Evolutionary conservation across 441 rosid genomes (phyloP).

Genomic region (Erysimum cheiri): DNA sequence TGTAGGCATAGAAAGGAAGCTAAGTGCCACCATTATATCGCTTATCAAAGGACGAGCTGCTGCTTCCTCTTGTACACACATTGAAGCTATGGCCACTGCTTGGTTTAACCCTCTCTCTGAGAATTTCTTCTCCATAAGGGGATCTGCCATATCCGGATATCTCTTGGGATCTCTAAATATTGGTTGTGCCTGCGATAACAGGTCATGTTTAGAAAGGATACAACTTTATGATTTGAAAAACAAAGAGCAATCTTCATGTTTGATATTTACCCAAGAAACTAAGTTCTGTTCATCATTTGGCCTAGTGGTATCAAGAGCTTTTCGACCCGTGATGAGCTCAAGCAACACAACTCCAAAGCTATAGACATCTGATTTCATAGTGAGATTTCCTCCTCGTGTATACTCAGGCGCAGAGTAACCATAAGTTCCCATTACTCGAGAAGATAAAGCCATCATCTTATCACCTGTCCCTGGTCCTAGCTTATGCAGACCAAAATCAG

Average conservation of each 20-base stretch:
- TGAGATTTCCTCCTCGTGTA: conserved; percentile 60
- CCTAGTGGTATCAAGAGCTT: conserved; percentile 75
- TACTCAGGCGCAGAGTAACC: conserved; percentile 96
- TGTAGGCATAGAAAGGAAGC: conserved; percentile 62
- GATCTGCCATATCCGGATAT: conserved; percentile 91
- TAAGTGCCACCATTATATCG: conserved; percentile 76
- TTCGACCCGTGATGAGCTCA: conserved; percentile 85
- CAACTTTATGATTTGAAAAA: not conserved
- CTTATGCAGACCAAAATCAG: conserved; percentile 69
- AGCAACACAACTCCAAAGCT: conserved; percentile 90
- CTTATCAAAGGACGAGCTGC: conserved; percentile 86
- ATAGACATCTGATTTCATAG: conserved; percentile 77
- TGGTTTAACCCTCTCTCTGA: conserved; percentile 84
- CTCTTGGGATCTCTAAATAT: conserved; percentile 78
- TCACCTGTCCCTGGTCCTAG: conserved; percentile 59
- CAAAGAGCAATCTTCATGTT: not conserved
- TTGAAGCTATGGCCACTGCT: conserved; percentile 92
- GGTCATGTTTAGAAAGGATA: not conserved
- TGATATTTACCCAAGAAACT: conserved; percentile 75
- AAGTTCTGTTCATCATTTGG: conserved; percentile 85
- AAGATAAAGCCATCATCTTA: conserved; percentile 47
- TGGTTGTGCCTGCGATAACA: conserved; percentile 69
- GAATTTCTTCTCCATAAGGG: conserved; percentile 52
- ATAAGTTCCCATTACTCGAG: conserved; percentile 83
- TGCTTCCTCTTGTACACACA: conserved; percentile 93